These are phyloP conservation scores for Exidia glandulosa DNA, from an alignment of 768 basidiomycete genomes.

Conservation along the genomic window DNA sequence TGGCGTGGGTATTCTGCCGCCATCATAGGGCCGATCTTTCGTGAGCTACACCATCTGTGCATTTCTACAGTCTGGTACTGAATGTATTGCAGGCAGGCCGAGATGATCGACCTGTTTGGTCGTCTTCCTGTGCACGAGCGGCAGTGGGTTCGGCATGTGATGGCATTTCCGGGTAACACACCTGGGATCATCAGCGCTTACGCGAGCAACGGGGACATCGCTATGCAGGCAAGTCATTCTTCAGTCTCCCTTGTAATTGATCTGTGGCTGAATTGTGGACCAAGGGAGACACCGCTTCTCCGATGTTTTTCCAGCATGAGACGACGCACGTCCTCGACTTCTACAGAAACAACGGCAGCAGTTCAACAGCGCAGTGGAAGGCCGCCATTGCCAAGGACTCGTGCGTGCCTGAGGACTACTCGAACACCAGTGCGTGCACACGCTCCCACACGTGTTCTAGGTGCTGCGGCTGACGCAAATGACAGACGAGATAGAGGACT, in stretches of 20 bases:
- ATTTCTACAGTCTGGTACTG: no score
- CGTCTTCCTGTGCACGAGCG: neutral
- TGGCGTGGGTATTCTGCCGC: neutral
- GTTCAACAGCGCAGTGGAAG: neutral
- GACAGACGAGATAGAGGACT: neutral
- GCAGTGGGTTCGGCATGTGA: neutral
- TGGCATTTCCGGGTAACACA: neutral
- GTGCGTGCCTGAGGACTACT: neutral
- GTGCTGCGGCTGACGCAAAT: neutral
- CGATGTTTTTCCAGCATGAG: neutral
- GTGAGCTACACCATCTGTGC: no score
- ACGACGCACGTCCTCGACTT: neutral
- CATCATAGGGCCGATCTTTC: neutral
- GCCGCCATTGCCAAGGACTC: neutral
- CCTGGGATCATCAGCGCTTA: neutral
- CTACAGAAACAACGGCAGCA: neutral
- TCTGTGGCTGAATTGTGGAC: neutral
- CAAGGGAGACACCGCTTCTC: neutral
- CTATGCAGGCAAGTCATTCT: neutral
- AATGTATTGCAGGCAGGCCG: no score
- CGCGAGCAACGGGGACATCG: neutral
- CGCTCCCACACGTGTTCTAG: neutral
- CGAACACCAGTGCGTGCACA: neutral
- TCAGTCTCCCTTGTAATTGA: neutral
- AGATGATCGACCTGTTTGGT: neutral